A percentile compares a stretch with the other conserved stretches of the same genome.
These are phyloP conservation scores for Rhodotorula kratochvilovae DNA, from an alignment of 768 basidiomycete species.

Conservation along the genomic window DNA sequence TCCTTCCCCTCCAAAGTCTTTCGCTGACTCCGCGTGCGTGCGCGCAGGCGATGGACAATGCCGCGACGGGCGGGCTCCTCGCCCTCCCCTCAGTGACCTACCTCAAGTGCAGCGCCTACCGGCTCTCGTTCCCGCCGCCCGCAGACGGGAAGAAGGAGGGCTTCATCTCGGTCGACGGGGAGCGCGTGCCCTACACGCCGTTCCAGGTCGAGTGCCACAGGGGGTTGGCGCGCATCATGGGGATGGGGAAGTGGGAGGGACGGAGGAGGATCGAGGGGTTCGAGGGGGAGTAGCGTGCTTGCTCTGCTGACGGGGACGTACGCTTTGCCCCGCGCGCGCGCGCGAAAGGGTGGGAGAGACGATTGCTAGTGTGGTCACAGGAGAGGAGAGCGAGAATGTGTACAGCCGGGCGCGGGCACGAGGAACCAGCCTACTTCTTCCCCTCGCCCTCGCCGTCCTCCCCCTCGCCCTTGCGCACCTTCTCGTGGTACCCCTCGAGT, in stretches of 20 bases:
- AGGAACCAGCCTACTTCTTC: constrained; percentile 5
- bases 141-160: constrained; percentile 63
- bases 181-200: constrained; percentile 66
- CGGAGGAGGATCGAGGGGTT: constrained; percentile 6
- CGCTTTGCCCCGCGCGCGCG: background rate
- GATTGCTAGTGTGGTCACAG: too few relatives aligned
- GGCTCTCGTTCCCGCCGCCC: constrained; percentile 27
- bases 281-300: background rate
- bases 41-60: constrained; percentile 61
- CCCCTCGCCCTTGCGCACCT: constrained; percentile 6
- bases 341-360: background rate
- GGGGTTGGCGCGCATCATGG: constrained; percentile 28
- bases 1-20: background rate
- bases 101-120: constrained; percentile 31
- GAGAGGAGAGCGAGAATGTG: too few relatives aligned
- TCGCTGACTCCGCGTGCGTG: constrained; percentile 48
- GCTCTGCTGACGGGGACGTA: background rate
- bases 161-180: constrained; percentile 76
- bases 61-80: constrained; percentile 59
- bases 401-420: too few relatives aligned
- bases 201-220: constrained; percentile 70
- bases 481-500: constrained; percentile 4
- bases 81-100: constrained; percentile 46
- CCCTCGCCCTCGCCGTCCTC: constrained; percentile 4
- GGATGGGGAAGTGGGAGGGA: constrained; percentile 14